Conservation (phyloP, 1,139 yeast species). For the Candida labiduridarum region DNA sequence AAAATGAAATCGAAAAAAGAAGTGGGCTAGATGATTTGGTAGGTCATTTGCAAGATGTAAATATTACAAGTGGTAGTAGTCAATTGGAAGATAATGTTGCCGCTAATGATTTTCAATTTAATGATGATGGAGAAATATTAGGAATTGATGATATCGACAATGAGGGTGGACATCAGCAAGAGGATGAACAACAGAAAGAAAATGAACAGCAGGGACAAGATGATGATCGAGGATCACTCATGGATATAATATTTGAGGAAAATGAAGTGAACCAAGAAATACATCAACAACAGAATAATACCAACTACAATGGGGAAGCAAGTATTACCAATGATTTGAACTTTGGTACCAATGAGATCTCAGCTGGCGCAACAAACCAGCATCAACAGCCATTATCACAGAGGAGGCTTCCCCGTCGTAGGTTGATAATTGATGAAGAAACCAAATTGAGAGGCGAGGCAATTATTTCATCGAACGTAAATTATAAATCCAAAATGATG, state of each 20-base stretch:
- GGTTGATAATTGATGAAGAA: conserved; percentile 9
- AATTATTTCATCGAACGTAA: not conserved
- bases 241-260: conserved; percentile 13
- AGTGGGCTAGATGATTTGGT: conserved; percentile 16
- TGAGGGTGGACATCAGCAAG: not conserved
- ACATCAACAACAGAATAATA: conserved; percentile 1
- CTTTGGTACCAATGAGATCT: conserved; percentile 8
- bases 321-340: conserved; percentile 11
- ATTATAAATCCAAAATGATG: conserved; percentile 4
- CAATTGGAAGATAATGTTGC: not conserved
- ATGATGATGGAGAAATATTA: conserved; percentile 19
- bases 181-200: not conserved
- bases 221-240: not conserved
- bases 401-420: conserved; percentile 3
- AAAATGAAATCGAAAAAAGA: conserved; percentile 7
- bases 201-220: conserved; percentile 2
- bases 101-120: conserved; percentile 19
- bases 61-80: not conserved
- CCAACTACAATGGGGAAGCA: conserved; percentile 8
- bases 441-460: conserved; percentile 15
- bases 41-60: conserved; percentile 10
- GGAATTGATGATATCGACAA: not conserved
- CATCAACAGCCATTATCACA: not conserved
- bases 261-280: conserved; percentile 4
- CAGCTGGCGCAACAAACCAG: not conserved